These are phyloP conservation scores for Talaromyces borbonicus DNA, from an alignment of 495 filamentous ascomycete genomes.

Conservation along the genomic window DNA sequence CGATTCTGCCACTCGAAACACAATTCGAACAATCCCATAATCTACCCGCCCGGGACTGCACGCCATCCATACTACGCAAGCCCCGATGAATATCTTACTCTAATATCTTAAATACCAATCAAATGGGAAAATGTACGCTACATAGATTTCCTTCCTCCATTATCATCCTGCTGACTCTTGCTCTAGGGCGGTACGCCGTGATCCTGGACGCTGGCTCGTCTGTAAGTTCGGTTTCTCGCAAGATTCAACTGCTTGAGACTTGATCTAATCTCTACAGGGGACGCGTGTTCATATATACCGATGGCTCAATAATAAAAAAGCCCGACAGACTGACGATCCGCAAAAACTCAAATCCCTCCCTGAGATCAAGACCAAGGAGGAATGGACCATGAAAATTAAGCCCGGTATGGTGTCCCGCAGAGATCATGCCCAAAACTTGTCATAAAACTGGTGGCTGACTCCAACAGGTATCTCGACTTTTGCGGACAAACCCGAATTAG, in stretches of 20 bases:
- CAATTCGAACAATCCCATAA: no score
- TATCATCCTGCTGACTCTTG: constrained; percentile 2
- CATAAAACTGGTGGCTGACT: background rate
- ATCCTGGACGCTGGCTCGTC: constrained; percentile 64
- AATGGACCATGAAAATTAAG: constrained; percentile 88
- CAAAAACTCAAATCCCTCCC: constrained; percentile 63
- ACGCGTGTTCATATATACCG: constrained; percentile 88
- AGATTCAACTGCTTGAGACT: background rate
- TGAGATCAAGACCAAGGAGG: constrained; percentile 66
- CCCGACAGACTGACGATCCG: constrained; percentile 48
- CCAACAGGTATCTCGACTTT: constrained; percentile 80
- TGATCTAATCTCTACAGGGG: constrained; percentile 37
- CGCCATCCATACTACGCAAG: constrained; percentile 4
- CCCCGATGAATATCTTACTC: background rate
- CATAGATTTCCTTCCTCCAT: constrained; percentile 3
- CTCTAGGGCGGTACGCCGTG: constrained; percentile 53
- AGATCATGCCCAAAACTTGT: background rate
- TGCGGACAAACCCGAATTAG: constrained; percentile 59
- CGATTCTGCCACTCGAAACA: constrained; percentile 3
- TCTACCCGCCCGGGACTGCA: no score
- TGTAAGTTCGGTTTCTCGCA: constrained; percentile 25
- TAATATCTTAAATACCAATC: constrained; percentile 12
- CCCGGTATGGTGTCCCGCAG: constrained; percentile 46
- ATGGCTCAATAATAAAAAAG: constrained; percentile 70
- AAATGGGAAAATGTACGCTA: constrained; percentile 42